These are phyloP conservation scores for Cladosporium cucumerinum DNA, from an alignment of 2,329 filamentous ascomycete genomes.

Conservation along the genomic window DNA sequence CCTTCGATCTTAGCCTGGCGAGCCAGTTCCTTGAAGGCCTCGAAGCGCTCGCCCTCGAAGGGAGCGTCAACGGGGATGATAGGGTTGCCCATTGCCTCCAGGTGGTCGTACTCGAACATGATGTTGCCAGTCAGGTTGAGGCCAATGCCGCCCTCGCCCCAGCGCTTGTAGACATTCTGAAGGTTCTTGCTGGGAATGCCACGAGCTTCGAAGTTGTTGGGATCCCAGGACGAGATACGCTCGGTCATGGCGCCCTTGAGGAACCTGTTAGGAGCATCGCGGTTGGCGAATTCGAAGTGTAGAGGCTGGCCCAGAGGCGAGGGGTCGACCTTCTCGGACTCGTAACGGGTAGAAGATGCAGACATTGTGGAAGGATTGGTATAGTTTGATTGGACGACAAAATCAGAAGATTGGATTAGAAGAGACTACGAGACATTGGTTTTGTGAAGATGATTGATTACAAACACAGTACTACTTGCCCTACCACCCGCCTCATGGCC, in stretches of 20 bases:
- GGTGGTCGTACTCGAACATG: conserved; percentile 59
- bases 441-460: not conserved
- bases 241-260: conserved; percentile 68
- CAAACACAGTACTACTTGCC: not conserved
- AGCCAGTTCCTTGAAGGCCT: conserved; percentile 57
- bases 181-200: conserved; percentile 53
- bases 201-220: conserved; percentile 50
- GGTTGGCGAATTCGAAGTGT: conserved; percentile 48
- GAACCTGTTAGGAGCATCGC: conserved; percentile 61
- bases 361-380: conserved; percentile 8
- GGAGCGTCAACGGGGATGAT: conserved; percentile 56
- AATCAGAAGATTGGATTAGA: not conserved
- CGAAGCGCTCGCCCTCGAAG: conserved; percentile 57
- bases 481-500: not conserved
- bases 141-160: conserved; percentile 58
- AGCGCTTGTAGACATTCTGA: conserved; percentile 58
- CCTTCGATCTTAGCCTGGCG: conserved; percentile 55
- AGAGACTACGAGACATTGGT: not conserved
- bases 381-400: not conserved
- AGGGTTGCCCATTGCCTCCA: conserved; percentile 55
- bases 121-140: conserved; percentile 62
- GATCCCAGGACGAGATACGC: conserved; percentile 58
- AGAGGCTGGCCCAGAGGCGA: conserved; percentile 44
- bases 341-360: conserved; percentile 33
- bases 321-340: conserved; percentile 40